Evolutionary conservation across 2,329 filamentous ascomycete genomes (phyloP), one percentile per base, ranked within the genome.

Genomic region (Mycogone perniciosa): DNA sequence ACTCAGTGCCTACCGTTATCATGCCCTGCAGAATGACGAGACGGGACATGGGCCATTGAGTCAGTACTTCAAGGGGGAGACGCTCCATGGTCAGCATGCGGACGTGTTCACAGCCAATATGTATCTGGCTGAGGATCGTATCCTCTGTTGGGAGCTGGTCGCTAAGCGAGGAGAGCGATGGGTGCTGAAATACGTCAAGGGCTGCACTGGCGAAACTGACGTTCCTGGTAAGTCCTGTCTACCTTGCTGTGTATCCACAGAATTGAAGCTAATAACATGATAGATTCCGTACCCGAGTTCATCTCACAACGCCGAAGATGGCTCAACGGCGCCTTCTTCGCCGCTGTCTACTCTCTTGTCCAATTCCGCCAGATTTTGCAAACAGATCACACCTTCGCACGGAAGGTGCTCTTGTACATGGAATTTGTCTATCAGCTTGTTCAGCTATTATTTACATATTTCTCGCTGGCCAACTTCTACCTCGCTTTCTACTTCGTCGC

Each of bases 31-130:
- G 64, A 99, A 99, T 62, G 93, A 99, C 64, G 87, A 92, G 63
- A 96, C 89, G 6, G 95, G 93, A 0, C 90, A 96, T 64, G 93
- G 93, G 0, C 93, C 93, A 0, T 74, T 99, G 45, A 96, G 91
- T 65, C 93, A 97, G 71, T 99, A 99, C 67, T 99, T 99, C 81
- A 97, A 97, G 75, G 95, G 95, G 57, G 93, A 99, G 70, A 97
- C 92, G 1, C 75, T 99, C 29, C 93, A 97, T 63, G 93, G 93
- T 10, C 88, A 95, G 60, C 89, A 96, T 66, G 93, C 95, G 7
- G 92, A 96, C 67, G 90, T 97, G 4, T 97, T 97, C 64, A 96
- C 92, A 0, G 91, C 93, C 34, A 99, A 99, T 67, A 95, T 95
- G 89, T 95, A 93, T 62, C 75, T 95, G 45, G 89, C 89, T 38